Base-by-base conservation (phyloP, 179 eudicot species). In the Gypsophila paniculata region DNA sequence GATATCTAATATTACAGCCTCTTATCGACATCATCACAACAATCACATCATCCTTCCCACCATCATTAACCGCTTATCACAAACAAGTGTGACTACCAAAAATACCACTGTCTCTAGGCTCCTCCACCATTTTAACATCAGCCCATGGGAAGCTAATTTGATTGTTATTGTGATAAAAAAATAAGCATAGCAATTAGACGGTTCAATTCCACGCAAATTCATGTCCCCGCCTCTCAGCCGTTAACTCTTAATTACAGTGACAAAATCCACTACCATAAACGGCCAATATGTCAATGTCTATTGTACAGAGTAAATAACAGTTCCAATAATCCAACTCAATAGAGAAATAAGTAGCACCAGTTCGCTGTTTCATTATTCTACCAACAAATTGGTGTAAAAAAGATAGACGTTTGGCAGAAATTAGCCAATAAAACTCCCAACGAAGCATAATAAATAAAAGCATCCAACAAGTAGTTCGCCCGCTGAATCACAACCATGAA, bases 401-500 rank as follows among this genome's bases (percentile, higher is more conserved):
- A 36, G 5, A n/a, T n/a, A n/a, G n/a, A n/a, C 32, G 22, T 17
- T 34, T n/a, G 6, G 46, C 49, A 61, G 48, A 15, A 62, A 15
- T n/a, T 36, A 48, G 0, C n/a, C 23, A 36, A 62, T 8, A n/a
- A 17, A 2, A 39, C 44, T 39, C 8, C 44, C 6, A 29, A 29
- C 34, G 34, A 29, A 29, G 34, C 34, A 29, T 4, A 29, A 29
- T 29, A 1, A 29, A 29, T 29, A 29, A 29, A 39, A 39, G 10
- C 44, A 39, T 39, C 10, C 44, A 39, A 39, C 42, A 29, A 29
- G 34, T 29, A 29, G 34, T 29, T 29, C 34, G 1, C 34, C 34
- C n/a, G n/a, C n/a, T n/a, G n/a, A n/a, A n/a, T n/a, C 66, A 42
- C 44, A 34, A 62, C 66, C 21, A 19, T n/a, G 14, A 62, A 34